A percentile compares a stretch with the other conserved stretches of the same genome.
Evolutionary conservation across 768 basidiomycete genomes (phyloP).

Genomic region (Tulasnella calospora): DNA sequence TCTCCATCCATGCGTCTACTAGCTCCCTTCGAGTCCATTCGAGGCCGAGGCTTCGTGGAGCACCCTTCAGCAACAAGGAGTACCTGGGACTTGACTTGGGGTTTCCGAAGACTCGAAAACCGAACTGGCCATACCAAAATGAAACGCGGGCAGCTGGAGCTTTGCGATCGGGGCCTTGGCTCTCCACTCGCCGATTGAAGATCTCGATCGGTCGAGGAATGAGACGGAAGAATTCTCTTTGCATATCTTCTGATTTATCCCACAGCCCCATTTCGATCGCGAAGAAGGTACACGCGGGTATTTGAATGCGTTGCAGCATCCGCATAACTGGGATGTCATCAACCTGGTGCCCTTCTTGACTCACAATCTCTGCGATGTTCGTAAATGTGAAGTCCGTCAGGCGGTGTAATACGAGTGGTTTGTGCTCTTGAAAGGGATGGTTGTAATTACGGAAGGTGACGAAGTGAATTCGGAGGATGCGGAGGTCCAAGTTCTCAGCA

Average conservation of each 20-base stretch:
- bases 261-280: neutral
- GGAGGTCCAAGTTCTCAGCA: neutral
- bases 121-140: neutral
- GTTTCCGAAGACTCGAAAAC: neutral
- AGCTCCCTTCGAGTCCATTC: neutral
- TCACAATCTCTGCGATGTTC: neutral
- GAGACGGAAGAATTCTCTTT: neutral
- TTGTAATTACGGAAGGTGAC: neutral
- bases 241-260: neutral
- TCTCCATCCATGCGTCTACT: neutral
- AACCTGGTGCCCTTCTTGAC: neutral
- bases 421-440: neutral
- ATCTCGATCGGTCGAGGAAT: neutral
- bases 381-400: neutral
- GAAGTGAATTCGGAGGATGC: neutral
- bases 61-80: neutral
- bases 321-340: neutral
- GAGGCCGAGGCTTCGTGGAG: neutral
- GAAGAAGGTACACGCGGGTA: neutral
- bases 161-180: neutral
- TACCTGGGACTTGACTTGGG: neutral
- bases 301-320: neutral
- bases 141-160: neutral
- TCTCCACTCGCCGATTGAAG: neutral
- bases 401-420: neutral